A percentile compares a stretch with the other conserved stretches of the same genome.
phyloP scores from a whole-genome alignment of 768 basidiomycete genomes.

The Tylopilus rubrobrunneus region DNA sequence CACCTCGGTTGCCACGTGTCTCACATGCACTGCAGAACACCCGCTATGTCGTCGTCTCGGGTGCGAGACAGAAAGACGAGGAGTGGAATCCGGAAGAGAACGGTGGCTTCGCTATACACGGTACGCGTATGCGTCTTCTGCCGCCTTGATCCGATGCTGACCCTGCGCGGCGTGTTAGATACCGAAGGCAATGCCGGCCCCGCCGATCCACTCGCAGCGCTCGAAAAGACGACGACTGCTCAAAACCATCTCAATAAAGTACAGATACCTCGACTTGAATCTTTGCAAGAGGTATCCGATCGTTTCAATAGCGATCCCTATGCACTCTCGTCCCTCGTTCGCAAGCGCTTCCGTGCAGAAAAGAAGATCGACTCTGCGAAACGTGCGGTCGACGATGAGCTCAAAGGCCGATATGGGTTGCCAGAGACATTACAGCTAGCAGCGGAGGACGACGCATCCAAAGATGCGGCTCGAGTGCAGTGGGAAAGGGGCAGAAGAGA shows the following conservation, averaged over 20 bases:
- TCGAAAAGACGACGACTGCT: slow-evolving; percentile 85
- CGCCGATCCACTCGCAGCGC: slow-evolving; percentile 79
- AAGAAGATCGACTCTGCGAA: slow-evolving; percentile 78
- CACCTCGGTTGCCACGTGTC: not conserved
- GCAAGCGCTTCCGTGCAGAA: slow-evolving; percentile 81
- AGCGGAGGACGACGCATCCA: slow-evolving; percentile 58
- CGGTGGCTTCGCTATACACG: slow-evolving; percentile 87
- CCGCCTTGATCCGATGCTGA: not conserved
- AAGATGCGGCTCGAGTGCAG: slow-evolving; percentile 56
- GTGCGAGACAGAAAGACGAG: slow-evolving; percentile 92
- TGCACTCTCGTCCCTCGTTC: slow-evolving; percentile 62
- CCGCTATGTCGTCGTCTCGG: slow-evolving; percentile 86
- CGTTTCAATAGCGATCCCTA: slow-evolving; percentile 87
- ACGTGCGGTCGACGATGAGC: slow-evolving; percentile 60
- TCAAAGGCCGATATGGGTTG: slow-evolving; percentile 76
- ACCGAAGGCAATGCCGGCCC: slow-evolving; percentile 60
- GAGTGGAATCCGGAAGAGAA: slow-evolving; percentile 98
- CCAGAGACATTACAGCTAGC: slow-evolving; percentile 64
- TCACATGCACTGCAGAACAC: slow-evolving; percentile 63
- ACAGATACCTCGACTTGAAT: slow-evolving; percentile 76
- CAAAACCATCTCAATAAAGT: slow-evolving; percentile 70
- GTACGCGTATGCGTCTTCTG: slow-evolving; percentile 36
- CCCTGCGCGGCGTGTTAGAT: slow-evolving; percentile 38
- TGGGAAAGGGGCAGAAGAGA: slow-evolving; percentile 56
- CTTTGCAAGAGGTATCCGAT: slow-evolving; percentile 72